Conservation (phyloP, 2,329 filamentous ascomycete species). For the Nothopassalora personata region DNA sequence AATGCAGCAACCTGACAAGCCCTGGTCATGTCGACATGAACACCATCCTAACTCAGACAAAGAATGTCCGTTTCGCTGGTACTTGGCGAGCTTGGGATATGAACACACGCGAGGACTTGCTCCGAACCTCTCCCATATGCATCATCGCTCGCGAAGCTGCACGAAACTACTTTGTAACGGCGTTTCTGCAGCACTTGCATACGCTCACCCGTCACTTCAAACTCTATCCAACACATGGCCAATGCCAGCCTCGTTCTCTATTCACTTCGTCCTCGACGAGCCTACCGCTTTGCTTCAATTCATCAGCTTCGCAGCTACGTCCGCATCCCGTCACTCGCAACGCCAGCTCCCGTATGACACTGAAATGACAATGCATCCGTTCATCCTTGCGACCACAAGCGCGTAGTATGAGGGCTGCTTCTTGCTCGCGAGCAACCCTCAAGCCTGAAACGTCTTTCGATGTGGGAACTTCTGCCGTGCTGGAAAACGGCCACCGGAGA, state of each 20-base stretch:
- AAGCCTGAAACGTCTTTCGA: neutral
- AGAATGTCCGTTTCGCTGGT: slow-evolving; percentile 5
- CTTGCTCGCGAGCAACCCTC: slow-evolving; percentile 8
- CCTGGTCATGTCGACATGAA: slow-evolving; percentile 2
- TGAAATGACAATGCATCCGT: neutral
- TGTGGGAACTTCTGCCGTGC: neutral
- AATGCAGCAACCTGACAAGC: neutral
- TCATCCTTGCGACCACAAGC: slow-evolving; percentile 12
- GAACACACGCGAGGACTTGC: neutral
- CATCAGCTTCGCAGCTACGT: neutral
- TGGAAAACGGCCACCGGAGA: slow-evolving; percentile 2
- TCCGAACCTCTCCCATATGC: slow-evolving; percentile 8
- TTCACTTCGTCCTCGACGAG: slow-evolving; percentile 6
- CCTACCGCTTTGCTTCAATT: slow-evolving; percentile 3
- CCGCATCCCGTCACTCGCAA: slow-evolving; percentile 3
- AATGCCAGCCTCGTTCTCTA: slow-evolving; percentile 7
- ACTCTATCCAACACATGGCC: slow-evolving; percentile 11
- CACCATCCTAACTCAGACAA: slow-evolving; percentile 2
- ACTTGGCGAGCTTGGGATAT: slow-evolving; percentile 7
- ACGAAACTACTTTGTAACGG: slow-evolving; percentile 7
- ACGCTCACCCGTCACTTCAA: slow-evolving; percentile 3
- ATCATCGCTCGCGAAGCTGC: slow-evolving; percentile 9
- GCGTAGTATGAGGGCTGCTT: slow-evolving; percentile 1
- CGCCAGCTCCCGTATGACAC: slow-evolving; percentile 13
- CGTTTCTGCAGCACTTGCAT: slow-evolving; percentile 9